Conservation (phyloP, 805 yeast species). For the Saccharomycopsis guyanensis region DNA sequence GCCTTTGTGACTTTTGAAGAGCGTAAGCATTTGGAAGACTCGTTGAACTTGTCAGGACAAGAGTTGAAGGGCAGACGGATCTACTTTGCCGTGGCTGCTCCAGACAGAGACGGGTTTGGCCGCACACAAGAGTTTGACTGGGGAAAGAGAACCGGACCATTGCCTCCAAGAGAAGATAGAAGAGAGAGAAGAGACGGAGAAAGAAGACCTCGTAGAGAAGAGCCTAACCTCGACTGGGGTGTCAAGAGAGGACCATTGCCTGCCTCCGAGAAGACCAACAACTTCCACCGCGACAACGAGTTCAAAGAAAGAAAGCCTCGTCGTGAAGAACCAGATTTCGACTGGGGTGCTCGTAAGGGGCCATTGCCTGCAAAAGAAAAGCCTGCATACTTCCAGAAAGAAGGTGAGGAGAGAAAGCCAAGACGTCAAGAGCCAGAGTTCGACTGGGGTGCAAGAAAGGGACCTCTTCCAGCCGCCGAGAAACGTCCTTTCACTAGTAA, state of each 20-base stretch:
- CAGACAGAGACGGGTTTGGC: slow-evolving; percentile 36
- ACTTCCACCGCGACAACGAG: slow-evolving; percentile 22
- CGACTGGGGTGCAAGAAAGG: slow-evolving; percentile 36
- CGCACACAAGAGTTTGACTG: slow-evolving; percentile 37
- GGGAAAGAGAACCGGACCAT: slow-evolving; percentile 43
- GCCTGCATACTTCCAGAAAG: background rate
- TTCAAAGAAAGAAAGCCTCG: slow-evolving; percentile 33
- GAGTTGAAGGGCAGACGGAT: slow-evolving; percentile 65
- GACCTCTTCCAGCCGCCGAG: background rate
- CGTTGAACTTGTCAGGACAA: slow-evolving; percentile 64
- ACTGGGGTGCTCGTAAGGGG: slow-evolving; percentile 26
- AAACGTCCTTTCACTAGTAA: background rate
- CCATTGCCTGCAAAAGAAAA: slow-evolving; percentile 3
- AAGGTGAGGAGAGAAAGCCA: background rate
- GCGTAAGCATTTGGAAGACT: slow-evolving; percentile 66
- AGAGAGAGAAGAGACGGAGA: slow-evolving; percentile 27
- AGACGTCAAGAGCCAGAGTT: slow-evolving; percentile 32
- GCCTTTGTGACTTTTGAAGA: slow-evolving; percentile 82
- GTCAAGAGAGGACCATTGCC: slow-evolving; percentile 33
- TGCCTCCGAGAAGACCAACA: slow-evolving; percentile 27
- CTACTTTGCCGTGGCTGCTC: slow-evolving; percentile 77
- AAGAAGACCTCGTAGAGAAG: slow-evolving; percentile 37
- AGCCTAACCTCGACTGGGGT: slow-evolving; percentile 57
- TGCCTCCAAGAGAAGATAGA: slow-evolving; percentile 22
- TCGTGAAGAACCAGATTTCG: slow-evolving; percentile 42